Base-by-base conservation (phyloP, 768 basidiomycete species). In the Termitomyces sp. region DNA sequence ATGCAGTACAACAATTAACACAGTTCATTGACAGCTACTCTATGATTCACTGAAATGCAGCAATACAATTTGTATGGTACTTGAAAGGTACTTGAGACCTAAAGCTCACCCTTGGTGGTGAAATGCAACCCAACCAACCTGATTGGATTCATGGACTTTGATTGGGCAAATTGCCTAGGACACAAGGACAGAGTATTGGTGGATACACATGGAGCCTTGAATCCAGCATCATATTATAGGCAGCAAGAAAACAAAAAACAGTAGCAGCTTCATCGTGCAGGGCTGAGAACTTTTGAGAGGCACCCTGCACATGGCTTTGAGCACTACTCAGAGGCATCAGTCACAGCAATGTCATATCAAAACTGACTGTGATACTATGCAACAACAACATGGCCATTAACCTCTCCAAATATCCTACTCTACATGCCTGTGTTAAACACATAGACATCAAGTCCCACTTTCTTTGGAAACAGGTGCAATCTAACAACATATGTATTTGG, bases 11-110 rank as follows among this genome's bases (percentile, higher is more conserved):
- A 7, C 42, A 46, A 40, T 29, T 56, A 3, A 37, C 46, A 1
- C 54, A 56, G n/a, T 56, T 47, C 32, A n/a, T 56, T 0, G 43
- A 56, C n/a, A 37, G 2, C 11, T 56, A 56, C 6, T 23, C n/a
- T 1, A 6, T 9, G 0, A 5, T n/a, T 7, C 46, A 46, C 38
- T 50, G 35, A 35, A 21, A 23, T 16, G 42, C 42, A 25, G 42
- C 42, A 7, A 43, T 43, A 3, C 8, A 19, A 4, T 19, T 43
- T 9, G 19, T 43, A 2, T 8, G 42, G 9, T 43, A 43, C 12
- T 16, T 43, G 2, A 43, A 43, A 14, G 42, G 19, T 5, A 43
- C 42, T 8, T 3, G 19, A 43, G 19, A 19, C 12, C 12, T 43
- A 2, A 43, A 43, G 3, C n/a, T 42, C 12, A 19, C n/a, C n/a